Evolutionary conservation across 2,329 filamentous ascomycete genomes (phyloP), one percentile per base, ranked within the genome.

Genomic region (Sporothrix brasiliensis): DNA sequence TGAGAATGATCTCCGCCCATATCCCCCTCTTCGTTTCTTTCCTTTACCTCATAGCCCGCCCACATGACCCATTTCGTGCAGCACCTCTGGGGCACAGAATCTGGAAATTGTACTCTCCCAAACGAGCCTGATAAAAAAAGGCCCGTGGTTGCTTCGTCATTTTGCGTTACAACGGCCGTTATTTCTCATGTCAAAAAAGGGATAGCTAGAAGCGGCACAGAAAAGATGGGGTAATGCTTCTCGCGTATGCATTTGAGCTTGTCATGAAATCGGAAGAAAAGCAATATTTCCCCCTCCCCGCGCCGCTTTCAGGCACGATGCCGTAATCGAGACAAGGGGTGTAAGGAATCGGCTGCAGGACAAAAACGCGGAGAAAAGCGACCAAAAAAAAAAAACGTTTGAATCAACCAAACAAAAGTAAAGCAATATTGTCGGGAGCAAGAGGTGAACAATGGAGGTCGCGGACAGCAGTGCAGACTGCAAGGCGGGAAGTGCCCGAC

Each of bases 401-500:
- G 52, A 24, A 44, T 61, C 39, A 44, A 2, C 56, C 56, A 61
- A 39, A 16, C 39, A 10, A 61, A 24, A 44, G 27, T 61, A 24
- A 24, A 58, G 3, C 56, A 44, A 61, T 44, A 44, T 44, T 61
- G 19, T 44, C 39, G 34, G 34, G 39, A 24, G 11, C 2, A 19
- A 61, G 44, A 58, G 16, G 16, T 54, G 24, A 19, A 16, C 6
- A 27, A 34, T 54, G 24, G 24, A 54, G 13, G 24, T 30, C 52
- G 14, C 9, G 27, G 53, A 34, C 10, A 30, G 24, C 14, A 54
- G 30, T 39, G 27, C 4, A 58, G 53, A 19, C 16, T 49, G 47
- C 47, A 19, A 61, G 56, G 41, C n/a, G 56, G 39, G 56, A 61
- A 44, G n/a, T 61, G 34, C 56, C n/a, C 39, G 56, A 44, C 56